Percentiles rank a stretch among this genome's conserved stretches.
Conservation (phyloP, 2,329 filamentous ascomycete genomes). For the Paecilomyces formosus region DNA sequence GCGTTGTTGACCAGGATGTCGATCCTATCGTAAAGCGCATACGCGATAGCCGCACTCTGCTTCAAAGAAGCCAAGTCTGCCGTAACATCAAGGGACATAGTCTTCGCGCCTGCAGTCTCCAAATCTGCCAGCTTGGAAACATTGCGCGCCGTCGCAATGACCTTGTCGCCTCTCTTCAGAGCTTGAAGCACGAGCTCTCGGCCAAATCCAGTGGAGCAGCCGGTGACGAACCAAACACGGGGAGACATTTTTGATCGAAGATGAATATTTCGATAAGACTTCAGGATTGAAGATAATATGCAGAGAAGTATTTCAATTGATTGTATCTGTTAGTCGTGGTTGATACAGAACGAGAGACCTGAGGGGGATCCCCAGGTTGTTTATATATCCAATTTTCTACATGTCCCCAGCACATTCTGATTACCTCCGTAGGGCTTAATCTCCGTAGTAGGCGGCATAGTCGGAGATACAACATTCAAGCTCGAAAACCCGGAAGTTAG, state of each 20-base stretch:
- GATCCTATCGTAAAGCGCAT: constrained; percentile 15
- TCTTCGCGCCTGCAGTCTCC: constrained; percentile 15
- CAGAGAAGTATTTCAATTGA: constrained; percentile 18
- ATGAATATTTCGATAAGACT: no score
- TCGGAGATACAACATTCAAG: neutral
- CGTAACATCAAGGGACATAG: constrained; percentile 19
- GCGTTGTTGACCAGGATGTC: constrained; percentile 32
- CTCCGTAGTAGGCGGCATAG: neutral
- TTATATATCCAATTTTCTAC: neutral
- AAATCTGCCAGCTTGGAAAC: constrained; percentile 16
- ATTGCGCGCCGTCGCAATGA: constrained; percentile 29
- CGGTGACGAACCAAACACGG: constrained; percentile 29
- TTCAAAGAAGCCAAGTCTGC: constrained; percentile 11
- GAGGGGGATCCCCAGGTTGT: neutral
- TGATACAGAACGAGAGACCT: neutral
- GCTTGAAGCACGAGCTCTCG: constrained; percentile 16
- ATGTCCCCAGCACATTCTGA: neutral
- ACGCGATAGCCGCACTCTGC: constrained; percentile 10
- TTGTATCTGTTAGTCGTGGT: neutral
- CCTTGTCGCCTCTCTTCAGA: constrained; percentile 23
- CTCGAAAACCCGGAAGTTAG: neutral
- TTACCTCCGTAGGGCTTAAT: neutral
- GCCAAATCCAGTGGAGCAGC: constrained; percentile 28
- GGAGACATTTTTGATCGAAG: neutral
- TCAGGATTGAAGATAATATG: neutral